Base-by-base conservation (phyloP, 2,329 filamentous ascomycete genomes). In the Aspergillus sp. region DNA sequence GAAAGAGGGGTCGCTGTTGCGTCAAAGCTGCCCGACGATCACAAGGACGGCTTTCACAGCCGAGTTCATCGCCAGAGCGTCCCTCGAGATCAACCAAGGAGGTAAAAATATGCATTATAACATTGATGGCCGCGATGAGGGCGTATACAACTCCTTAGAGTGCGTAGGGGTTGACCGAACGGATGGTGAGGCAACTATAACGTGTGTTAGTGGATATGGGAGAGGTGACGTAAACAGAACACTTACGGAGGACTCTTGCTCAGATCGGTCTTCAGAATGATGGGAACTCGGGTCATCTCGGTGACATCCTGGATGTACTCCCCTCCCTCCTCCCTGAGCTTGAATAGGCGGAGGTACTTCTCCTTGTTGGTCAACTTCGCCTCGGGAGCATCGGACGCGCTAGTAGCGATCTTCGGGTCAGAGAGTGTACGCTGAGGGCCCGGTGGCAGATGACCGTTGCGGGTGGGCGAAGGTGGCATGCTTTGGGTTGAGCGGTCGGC, bases 161-260 rank as follows among this genome's bases (percentile, higher is more conserved):
- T 61, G 81, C 81, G 69, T 81, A 83, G 51, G 81, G 81, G 69
- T 83, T 83, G 69, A 83, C 78, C 25, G 81, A 82, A 49, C 81
- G 80, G 67, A 83, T 82, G 45, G 81, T 83, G 58, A 83, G 73
- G 69, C 80, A 82, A 66, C 79, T 82, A 64, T 13, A 59, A 47
- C 17, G 19, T 9, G 28, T 1, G 65, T 76, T 64, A 76, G 73
- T 60, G 60, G 48, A 60, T 28, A 31, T 15, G 47, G 62, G 46
- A 31, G n/a, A 41, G 13, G 61, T 25, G 46, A 52, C 1, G 5
- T 17, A 45, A 38, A 17, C 25, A 38, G 46, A 41, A 47, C 65
- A 94, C 95, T 89, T 91, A 99, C 93, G 95, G 95, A 81, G 95
- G 95, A 82, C 94, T 98, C 91, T 99, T 99, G 81, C 85, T 92